phyloP scores from a whole-genome alignment of 805 yeast species.

The Cyberlindnera maritima region DNA sequence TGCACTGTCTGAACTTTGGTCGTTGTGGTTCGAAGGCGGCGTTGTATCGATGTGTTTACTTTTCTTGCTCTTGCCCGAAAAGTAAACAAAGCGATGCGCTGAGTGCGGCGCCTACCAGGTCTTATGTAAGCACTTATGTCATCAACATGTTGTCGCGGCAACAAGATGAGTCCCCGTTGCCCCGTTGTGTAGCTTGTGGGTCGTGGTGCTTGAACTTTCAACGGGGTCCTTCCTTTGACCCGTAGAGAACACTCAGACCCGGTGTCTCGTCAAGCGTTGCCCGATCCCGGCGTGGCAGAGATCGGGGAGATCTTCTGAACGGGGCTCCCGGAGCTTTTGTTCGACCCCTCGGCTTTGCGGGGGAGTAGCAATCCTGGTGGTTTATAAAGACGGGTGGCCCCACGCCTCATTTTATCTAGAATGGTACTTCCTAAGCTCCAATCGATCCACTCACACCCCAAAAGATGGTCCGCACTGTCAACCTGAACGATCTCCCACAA shows the following conservation, averaged over 20 bases:
- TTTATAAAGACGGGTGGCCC: constrained; percentile 1
- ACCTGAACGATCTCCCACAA: constrained; percentile 7
- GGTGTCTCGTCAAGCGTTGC: background rate
- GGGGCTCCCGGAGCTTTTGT: background rate
- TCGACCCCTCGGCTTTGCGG: background rate
- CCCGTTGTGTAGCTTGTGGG: no score
- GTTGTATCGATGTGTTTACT: constrained; percentile 22
- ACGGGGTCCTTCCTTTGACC: background rate
- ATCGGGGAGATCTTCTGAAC: background rate
- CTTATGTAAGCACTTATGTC: background rate
- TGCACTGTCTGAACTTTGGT: background rate
- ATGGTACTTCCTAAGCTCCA: no score
- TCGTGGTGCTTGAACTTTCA: background rate
- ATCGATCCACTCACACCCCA: background rate
- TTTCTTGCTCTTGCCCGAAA: constrained; percentile 3
- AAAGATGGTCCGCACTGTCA: constrained; percentile 9
- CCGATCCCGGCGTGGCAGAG: background rate
- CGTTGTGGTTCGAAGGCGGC: background rate
- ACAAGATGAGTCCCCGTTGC: background rate
- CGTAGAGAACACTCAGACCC: background rate
- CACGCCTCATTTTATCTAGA: no score
- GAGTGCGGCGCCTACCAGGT: background rate
- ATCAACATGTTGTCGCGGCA: background rate
- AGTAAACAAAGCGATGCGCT: constrained; percentile 5
- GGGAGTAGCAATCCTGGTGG: constrained; percentile 2